Base-by-base conservation (phyloP, 371 early-diverging fungal species). In the Mycotypha africana region DNA sequence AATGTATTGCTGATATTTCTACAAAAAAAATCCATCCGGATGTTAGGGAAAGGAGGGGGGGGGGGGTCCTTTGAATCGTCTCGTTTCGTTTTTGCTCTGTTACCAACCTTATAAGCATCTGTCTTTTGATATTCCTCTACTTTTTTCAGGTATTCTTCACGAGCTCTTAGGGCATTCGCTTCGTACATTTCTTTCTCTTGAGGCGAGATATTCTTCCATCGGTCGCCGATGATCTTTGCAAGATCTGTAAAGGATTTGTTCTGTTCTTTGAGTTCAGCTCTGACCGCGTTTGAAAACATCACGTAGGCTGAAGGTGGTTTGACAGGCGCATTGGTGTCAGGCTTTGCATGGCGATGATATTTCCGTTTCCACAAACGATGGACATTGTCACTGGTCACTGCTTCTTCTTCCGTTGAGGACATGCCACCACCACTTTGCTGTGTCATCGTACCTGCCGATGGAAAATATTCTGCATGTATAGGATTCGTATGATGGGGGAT, bases 251-350 rank as follows among this genome's bases (percentile, higher is more conserved):
- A 78, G 0, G 72, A 62, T 39, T 73, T 58, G 42, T 70, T 68
- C 15, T 70, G 55, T 10, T 66, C 53, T 20, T 65, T 60, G 7
- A 70, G 37, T 45, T 75, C 76, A 12, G 62, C 65, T 11, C 79
- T 59, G 11, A 77, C 58, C 19, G 66, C 49, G 28, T 74, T 73
- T 9, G 75, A 69, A 46, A 75, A 79, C 67, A 73, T 70, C 16
- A 79, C 78, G 54, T 79, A 79, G 0, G 79, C 79, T 2, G 79
- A 78, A 12, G 65, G 62, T 11, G 79, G 79, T 25, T 75, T 77
- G 19, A 60, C 33, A 5, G 79, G 79, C 11, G 71, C 78, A 26
- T 75, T 73, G 10, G 60, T 51, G 43, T 79, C 79, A 11, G 70
- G 55, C 42, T 73, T 77, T 0, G 79, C 68, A 44, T 72, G 76